Percentiles rank a stretch among this genome's conserved stretches.
phyloP scores from a whole-genome alignment of 768 basidiomycete genomes.

The Mycena albidolilacea region DNA sequence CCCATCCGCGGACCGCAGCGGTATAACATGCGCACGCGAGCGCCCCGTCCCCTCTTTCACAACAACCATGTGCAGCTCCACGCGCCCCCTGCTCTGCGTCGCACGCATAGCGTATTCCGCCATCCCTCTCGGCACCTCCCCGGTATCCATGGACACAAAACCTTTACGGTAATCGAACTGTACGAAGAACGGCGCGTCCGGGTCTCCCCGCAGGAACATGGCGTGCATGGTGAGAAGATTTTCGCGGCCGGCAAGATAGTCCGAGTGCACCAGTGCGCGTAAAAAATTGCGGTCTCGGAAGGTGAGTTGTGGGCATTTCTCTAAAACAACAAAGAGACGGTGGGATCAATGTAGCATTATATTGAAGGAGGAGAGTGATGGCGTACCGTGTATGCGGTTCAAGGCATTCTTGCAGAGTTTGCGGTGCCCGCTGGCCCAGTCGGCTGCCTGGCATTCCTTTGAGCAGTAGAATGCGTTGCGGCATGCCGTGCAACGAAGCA shows the following conservation, averaged over 20 bases:
- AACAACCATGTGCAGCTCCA: constrained; percentile 24
- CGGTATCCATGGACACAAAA: neutral
- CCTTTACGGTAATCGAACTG: constrained; percentile 23
- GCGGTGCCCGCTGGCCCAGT: constrained; percentile 20
- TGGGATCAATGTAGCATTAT: neutral
- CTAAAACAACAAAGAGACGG: neutral
- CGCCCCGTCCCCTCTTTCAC: constrained; percentile 2
- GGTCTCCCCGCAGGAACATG: neutral
- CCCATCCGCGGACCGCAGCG: constrained; percentile 11
- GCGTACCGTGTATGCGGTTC: neutral
- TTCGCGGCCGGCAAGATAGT: constrained; percentile 3
- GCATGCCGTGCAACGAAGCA: constrained; percentile 22
- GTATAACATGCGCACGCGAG: neutral
- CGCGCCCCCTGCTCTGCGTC: constrained; percentile 15
- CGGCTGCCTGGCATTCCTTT: constrained; percentile 13
- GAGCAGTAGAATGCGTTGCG: constrained; percentile 30
- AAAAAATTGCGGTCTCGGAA: constrained; percentile 16
- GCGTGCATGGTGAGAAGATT: neutral
- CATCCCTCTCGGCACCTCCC: neutral
- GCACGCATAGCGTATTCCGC: neutral
- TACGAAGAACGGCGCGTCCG: neutral
- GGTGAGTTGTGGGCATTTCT: constrained; percentile 11
- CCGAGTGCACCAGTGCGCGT: constrained; percentile 24
- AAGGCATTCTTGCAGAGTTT: constrained; percentile 1
- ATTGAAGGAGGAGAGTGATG: neutral